Evolutionary conservation across 257 asterid genomes (phyloP), one percentile per base, ranked within the genome.

Genomic region (Primulina eburnea): DNA sequence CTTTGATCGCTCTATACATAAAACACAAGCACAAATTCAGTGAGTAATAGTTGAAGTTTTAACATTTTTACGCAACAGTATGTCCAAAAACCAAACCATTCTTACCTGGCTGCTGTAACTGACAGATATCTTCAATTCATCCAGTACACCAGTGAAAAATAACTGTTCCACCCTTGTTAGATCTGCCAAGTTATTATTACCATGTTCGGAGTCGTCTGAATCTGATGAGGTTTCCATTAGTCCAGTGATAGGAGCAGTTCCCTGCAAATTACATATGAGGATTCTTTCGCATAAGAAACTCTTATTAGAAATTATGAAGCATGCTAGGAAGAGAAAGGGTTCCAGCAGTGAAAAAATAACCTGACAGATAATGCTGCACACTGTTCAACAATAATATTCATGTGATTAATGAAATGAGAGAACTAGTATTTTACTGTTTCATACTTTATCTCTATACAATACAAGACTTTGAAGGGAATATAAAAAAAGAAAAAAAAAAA

Each of bases 51-150:
- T 57, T 63, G 60, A 64, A 62, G 29, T 62, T 59, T 58, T 37
- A 59, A 16, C 64, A 30, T 62, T 40, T 40, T 57, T 21, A 71
- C 20, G 40, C 60, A 57, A 43, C 60, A 57, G 65, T 64, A 66
- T 24, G 67, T 28, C 56, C 32, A 40, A 70, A 67, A 71, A 67
- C 53, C 66, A 35, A 53, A 56, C 59, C 67, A 79, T 20, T 43
- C 83, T 71, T 82, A 89, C 99, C 84, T 82, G 87, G 83, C 86
- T 78, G 72, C 82, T 81, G 77, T 90, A 93, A 81, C 87, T 82
- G 86, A 93, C 86, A 81, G 84, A 69, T 75, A 93, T 84, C 84
- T 88, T 93, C 76, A 93, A 82, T 83, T 89, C 97, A 68, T 93
- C 99, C 73, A 93, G 89, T 70, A 79, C 79, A 56, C 99, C 97